A percentile compares a stretch with the other conserved stretches of the same genome.
Evolutionary conservation across 1,284 basidiomycete genomes (phyloP).

Genomic region (Anthracocystis panici-leucophaei): DNA sequence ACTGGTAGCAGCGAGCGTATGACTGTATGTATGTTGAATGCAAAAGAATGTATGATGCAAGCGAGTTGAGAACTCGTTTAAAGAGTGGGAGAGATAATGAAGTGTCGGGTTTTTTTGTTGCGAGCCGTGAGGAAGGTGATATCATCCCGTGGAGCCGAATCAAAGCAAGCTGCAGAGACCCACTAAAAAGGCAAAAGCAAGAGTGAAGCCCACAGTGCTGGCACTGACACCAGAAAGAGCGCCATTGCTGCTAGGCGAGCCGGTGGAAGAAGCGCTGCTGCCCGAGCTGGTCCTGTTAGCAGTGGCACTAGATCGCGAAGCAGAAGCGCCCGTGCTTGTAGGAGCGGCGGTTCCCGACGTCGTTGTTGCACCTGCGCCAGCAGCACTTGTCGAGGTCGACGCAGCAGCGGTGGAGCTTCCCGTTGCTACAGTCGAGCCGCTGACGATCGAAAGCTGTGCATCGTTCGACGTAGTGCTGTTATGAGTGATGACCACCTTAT

Average conservation of each 20-base stretch:
- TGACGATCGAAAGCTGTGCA: conserved; percentile 30
- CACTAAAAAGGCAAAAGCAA: conserved; percentile 15
- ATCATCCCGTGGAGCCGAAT: not conserved
- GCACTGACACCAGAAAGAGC: conserved; percentile 14
- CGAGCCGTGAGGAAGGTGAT: not conserved
- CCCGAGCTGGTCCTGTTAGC: conserved; percentile 26
- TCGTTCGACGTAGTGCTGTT: conserved; percentile 37
- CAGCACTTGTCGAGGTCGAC: conserved; percentile 12
- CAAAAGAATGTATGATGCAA: conserved; percentile 7
- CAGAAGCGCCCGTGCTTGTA: conserved; percentile 5
- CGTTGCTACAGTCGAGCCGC: conserved; percentile 14
- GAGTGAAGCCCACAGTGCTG: conserved; percentile 9
- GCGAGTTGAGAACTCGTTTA: not conserved
- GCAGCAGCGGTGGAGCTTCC: conserved; percentile 23
- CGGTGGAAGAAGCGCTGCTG: conserved; percentile 12
- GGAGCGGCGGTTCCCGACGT: conserved; percentile 16
- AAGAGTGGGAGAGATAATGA: not conserved
- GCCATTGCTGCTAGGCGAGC: conserved; percentile 9
- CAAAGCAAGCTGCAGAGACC: conserved; percentile 27
- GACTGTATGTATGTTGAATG: not conserved
- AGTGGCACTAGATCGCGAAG: conserved; percentile 13
- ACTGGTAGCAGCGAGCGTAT: not conserved
- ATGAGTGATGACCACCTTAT: conserved; percentile 53
- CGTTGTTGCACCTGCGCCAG: conserved; percentile 17
- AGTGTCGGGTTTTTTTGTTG: conserved; percentile 9